Conservation (phyloP, 768 basidiomycete genomes). For the Xerocomus potaroensis region DNA sequence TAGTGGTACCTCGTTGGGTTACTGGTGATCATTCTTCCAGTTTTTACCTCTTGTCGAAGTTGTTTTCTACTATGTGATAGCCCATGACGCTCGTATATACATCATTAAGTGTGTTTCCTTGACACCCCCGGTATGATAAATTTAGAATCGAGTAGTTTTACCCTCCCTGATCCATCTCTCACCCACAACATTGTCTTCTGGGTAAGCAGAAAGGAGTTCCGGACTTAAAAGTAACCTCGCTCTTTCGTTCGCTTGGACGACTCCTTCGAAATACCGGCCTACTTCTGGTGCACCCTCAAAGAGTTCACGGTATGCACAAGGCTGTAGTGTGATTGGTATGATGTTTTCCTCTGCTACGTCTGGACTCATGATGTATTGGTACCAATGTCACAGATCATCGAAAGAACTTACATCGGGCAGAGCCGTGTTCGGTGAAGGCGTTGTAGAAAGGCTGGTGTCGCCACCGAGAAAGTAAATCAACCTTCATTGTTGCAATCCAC, state of each 20-base stretch:
- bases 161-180: constrained; percentile 32
- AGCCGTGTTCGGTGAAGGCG: constrained; percentile 32
- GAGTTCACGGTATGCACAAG: constrained; percentile 20
- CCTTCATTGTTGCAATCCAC: constrained; percentile 43
- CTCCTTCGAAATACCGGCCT: constrained; percentile 37
- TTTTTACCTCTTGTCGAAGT: no score
- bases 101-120: not conserved
- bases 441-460: constrained; percentile 50
- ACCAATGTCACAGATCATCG: not conserved
- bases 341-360: constrained; percentile 38
- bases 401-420: constrained; percentile 34
- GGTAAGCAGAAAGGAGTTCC: constrained; percentile 40
- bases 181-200: constrained; percentile 42
- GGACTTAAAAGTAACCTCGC: constrained; percentile 40
- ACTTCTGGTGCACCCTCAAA: constrained; percentile 24
- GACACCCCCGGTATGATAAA: not conserved
- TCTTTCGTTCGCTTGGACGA: constrained; percentile 21
- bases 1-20: constrained; percentile 46
- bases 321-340: constrained; percentile 15
- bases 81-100: constrained; percentile 3
- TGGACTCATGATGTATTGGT: constrained; percentile 7
- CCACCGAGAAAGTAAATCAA: constrained; percentile 38
- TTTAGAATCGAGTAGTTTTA: constrained; percentile 2
- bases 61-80: no score
- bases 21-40: constrained; percentile 59